phyloP scores from a whole-genome alignment of 257 asterid species.

The Solanum tarapatanum region DNA sequence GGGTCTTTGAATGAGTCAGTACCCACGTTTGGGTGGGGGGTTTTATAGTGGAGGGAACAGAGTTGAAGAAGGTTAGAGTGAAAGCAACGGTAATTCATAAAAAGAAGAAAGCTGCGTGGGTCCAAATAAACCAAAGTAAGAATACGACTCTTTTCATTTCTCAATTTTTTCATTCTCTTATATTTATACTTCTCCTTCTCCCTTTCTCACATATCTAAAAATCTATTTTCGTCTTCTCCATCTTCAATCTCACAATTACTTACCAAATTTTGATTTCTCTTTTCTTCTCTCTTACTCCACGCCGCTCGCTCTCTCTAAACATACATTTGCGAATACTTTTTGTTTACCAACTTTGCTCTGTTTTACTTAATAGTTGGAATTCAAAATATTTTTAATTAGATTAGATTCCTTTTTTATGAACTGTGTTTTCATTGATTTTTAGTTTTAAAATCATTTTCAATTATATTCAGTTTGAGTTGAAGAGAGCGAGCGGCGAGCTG shows the following conservation, averaged over 20 bases:
- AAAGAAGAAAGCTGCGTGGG: conserved; percentile 47
- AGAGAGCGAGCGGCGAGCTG: conserved; percentile 51
- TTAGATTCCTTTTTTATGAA: not conserved
- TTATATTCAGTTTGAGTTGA: not conserved
- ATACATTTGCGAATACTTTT: conserved; percentile 11
- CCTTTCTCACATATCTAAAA: not conserved
- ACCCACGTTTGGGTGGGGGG: no score
- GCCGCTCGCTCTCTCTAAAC: conserved; percentile 61
- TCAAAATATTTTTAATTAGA: not conserved
- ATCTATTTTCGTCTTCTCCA: not conserved
- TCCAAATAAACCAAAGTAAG: conserved; percentile 18
- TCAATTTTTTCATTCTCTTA: not conserved
- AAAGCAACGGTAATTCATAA: conserved; percentile 30
- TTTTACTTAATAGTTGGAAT: not conserved
- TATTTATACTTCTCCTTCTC: not conserved
- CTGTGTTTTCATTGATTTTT: not conserved
- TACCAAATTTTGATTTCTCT: not conserved
- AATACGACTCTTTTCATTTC: conserved; percentile 16
- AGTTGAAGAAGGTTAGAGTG: conserved; percentile 27
- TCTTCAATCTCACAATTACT: not conserved
- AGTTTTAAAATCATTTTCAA: conserved; percentile 2
- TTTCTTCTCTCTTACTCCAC: not conserved
- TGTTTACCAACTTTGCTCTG: not conserved
- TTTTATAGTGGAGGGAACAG: not conserved
- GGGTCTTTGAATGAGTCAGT: no score